Conservation (phyloP, 2,329 filamentous ascomycete species). For the Fusarium nelsonii region DNA sequence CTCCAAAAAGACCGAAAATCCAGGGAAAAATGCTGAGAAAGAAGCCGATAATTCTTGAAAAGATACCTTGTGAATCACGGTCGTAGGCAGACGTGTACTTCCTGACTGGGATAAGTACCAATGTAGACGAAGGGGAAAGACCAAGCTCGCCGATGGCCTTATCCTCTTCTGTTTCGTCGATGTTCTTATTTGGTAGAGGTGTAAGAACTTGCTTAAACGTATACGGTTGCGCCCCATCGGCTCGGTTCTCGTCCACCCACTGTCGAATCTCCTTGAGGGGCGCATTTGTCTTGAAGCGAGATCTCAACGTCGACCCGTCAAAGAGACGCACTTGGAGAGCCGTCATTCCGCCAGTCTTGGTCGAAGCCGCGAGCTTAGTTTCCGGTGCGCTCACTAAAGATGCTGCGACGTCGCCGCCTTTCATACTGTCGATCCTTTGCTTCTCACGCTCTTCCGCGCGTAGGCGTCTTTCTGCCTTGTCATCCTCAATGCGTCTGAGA, state of each 20-base stretch:
- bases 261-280: conserved; percentile 77
- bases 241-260: conserved; percentile 78
- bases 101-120: conserved; percentile 81
- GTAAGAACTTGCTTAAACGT: conserved; percentile 87
- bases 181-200: conserved; percentile 78
- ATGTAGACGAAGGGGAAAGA: conserved; percentile 81
- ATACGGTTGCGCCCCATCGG: conserved; percentile 73
- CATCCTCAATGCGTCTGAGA: conserved; percentile 79
- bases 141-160: conserved; percentile 76
- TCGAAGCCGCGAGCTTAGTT: conserved; percentile 50
- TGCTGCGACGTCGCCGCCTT: conserved; percentile 49
- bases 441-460: conserved; percentile 64
- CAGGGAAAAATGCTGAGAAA: conserved; percentile 54
- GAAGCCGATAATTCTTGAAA: conserved; percentile 50
- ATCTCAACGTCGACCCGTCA: conserved; percentile 83
- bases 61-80: conserved; percentile 44
- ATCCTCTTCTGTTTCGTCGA: conserved; percentile 81
- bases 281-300: conserved; percentile 73
- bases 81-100: conserved; percentile 59
- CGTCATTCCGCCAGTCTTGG: conserved; percentile 49
- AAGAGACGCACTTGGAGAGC: conserved; percentile 84
- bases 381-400: conserved; percentile 51
- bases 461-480: conserved; percentile 75
- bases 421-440: conserved; percentile 51
- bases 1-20: conserved; percentile 52